A percentile compares a stretch with the other conserved stretches of the same genome.
These are phyloP conservation scores for Daldinia eschscholtzii DNA, from an alignment of 2,329 filamentous ascomycete genomes.

Conservation along the genomic window DNA sequence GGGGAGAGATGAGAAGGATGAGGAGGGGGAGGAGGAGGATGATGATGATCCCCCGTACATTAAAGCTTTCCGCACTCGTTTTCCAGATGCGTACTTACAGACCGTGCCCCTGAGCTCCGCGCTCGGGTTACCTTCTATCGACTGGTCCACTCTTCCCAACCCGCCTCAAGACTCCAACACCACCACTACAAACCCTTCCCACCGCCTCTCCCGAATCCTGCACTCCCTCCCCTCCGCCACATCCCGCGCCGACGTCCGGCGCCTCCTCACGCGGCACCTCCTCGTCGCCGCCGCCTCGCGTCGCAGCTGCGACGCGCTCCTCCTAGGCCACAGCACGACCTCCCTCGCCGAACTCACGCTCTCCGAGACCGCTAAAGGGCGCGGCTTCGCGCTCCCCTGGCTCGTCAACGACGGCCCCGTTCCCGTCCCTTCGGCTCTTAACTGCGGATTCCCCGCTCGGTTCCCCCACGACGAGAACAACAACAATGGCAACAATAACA, in stretches of 20 bases:
- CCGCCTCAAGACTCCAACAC: not conserved
- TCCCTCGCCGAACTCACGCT: slow-evolving; percentile 87
- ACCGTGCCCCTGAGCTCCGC: slow-evolving; percentile 73
- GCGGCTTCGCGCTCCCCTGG: slow-evolving; percentile 86
- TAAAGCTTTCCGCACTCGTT: slow-evolving; percentile 65
- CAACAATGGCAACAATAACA: too few relatives aligned
- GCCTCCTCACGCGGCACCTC: slow-evolving; percentile 78
- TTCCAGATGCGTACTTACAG: slow-evolving; percentile 75
- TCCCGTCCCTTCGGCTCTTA: slow-evolving; percentile 44
- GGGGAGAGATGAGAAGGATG: not conserved
- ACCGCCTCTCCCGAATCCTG: slow-evolving; percentile 66
- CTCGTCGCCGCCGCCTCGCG: slow-evolving; percentile 73
- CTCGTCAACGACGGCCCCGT: slow-evolving; percentile 79
- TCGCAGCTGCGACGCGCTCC: slow-evolving; percentile 73
- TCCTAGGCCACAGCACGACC: slow-evolving; percentile 90
- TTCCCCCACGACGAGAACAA: not conserved
- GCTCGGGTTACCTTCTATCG: slow-evolving; percentile 61
- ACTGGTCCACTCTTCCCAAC: slow-evolving; percentile 63
- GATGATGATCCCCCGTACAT: slow-evolving; percentile 3
- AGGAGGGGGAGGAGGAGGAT: not conserved
- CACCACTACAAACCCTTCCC: slow-evolving; percentile 20
- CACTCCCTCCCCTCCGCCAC: slow-evolving; percentile 77
- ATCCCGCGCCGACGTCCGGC: slow-evolving; percentile 78
- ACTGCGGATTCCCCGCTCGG: slow-evolving; percentile 26
- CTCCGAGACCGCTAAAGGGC: slow-evolving; percentile 89